A percentile compares a stretch with the other conserved stretches of the same genome.
phyloP scores from a whole-genome alignment of 2,329 filamentous ascomycete genomes.

The Pseudogymnoascus sp. region DNA sequence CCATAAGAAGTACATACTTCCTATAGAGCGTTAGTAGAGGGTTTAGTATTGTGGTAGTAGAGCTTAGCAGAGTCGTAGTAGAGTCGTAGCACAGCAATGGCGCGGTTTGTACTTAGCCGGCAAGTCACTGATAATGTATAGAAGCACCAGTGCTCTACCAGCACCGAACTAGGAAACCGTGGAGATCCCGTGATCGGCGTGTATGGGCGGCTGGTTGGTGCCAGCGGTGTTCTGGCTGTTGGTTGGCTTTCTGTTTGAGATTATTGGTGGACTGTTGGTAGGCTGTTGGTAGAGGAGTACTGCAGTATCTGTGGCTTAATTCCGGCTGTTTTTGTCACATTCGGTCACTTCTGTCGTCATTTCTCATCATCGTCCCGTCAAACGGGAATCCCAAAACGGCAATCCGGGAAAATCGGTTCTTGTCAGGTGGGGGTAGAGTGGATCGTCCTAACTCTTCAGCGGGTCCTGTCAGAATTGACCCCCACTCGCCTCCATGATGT shows the following conservation, averaged over 20 bases:
- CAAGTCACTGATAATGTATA: not conserved
- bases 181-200: conserved; percentile 4
- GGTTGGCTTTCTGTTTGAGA: not conserved
- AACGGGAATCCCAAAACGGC: not conserved
- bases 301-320: not conserved
- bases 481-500: not conserved
- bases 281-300: not conserved
- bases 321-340: not conserved
- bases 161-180: not conserved
- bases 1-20: not conserved
- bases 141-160: not conserved
- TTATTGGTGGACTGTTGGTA: not conserved
- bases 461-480: not conserved
- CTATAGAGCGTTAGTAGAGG: not conserved
- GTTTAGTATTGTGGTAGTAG: not conserved
- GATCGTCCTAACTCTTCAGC: not conserved
- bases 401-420: not conserved
- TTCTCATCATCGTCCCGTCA: not conserved
- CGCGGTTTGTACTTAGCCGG: not conserved
- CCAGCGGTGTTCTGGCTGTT: not conserved
- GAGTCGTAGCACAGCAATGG: not conserved
- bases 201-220: not conserved
- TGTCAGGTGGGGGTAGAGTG: not conserved
- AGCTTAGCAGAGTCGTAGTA: not conserved
- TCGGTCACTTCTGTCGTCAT: not conserved